Evolutionary conservation across 148 eudicot species (phyloP), one percentile per base, ranked within the genome.

Genomic region (Rhododendron griersonianum): DNA sequence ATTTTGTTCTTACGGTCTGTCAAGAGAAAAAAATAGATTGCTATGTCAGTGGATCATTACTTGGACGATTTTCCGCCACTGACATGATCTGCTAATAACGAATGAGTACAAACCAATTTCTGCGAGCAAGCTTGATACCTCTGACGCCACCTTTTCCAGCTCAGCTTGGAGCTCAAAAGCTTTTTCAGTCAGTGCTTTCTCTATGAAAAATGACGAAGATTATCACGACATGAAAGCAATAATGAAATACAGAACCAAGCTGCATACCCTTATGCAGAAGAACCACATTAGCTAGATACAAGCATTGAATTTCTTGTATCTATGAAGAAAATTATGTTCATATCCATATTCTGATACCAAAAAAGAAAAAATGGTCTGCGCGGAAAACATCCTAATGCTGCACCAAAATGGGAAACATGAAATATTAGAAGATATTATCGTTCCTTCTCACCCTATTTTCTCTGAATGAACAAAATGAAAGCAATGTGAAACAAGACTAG

Each of bases 141-240:
- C 89, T 23, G 89, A 83, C 76, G 89, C 78, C 80, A 89, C 88
- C 67, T 78, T 86, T 79, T 85, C 92, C 39, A 88, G 82, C 61
- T 88, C 89, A 35, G 85, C 74, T 65, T 53, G 88, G 84, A 90
- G 92, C 80, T 87, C 85, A 25, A 80, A 41, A 11, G 89, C 89
- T 85, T 61, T 84, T 78, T 88, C 86, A 25, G 87, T 85, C 76
- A 90, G 88, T 57, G 59, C 89, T 85, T 90, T 87, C 59, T 89
- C 92, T 71, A 71, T 86, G 28, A 41, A 55, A 10, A 74, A 75
- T 25, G 47, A 73, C 10, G 8, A 74, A 18, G 69, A 41, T 3
- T 30, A 48, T 78, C 55, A 83, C 15, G 21, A 33, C 15, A 47
- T 3, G 65, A 81, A 55, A 55, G 15, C 71, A 5, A 15, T 19